Evolutionary conservation across 768 basidiomycete species (phyloP).

Genomic region (Mycena epipterygia): DNA sequence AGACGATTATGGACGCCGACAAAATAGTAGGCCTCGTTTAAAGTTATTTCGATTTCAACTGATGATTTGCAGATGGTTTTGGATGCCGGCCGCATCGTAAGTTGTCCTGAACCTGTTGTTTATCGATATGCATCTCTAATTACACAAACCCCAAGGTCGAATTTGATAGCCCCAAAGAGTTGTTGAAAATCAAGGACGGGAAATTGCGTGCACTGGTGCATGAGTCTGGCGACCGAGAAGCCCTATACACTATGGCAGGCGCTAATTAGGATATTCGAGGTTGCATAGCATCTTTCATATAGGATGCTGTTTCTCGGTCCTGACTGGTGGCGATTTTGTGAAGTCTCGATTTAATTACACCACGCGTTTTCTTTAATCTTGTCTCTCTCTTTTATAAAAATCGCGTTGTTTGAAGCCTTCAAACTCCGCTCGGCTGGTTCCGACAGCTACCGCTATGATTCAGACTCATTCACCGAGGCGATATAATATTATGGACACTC

Average conservation of each 20-base stretch:
- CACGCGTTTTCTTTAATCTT: no score
- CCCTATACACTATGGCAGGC: slow-evolving; percentile 57
- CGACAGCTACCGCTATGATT: no score
- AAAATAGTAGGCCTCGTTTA: slow-evolving; percentile 23
- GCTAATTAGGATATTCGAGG: no score
- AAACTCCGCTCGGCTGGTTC: no score
- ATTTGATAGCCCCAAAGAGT: slow-evolving; percentile 62
- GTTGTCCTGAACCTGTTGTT: not conserved
- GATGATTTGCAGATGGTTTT: slow-evolving; percentile 30
- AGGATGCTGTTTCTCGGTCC: no score
- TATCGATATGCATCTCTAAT: not conserved
- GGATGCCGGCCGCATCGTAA: slow-evolving; percentile 28
- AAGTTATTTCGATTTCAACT: not conserved
- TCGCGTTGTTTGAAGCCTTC: no score
- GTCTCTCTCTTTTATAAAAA: no score
- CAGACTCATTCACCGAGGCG: no score
- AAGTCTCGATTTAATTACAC: no score
- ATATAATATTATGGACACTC: no score
- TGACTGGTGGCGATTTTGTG: no score
- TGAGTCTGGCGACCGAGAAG: slow-evolving; percentile 67
- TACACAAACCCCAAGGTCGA: slow-evolving; percentile 52
- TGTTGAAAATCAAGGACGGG: slow-evolving; percentile 66
- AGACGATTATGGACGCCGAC: slow-evolving; percentile 28
- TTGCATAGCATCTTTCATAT: no score
- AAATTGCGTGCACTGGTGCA: slow-evolving; percentile 67